These are phyloP conservation scores for Aspergillus taichungensis DNA, from an alignment of 495 filamentous ascomycete genomes.

Conservation along the genomic window DNA sequence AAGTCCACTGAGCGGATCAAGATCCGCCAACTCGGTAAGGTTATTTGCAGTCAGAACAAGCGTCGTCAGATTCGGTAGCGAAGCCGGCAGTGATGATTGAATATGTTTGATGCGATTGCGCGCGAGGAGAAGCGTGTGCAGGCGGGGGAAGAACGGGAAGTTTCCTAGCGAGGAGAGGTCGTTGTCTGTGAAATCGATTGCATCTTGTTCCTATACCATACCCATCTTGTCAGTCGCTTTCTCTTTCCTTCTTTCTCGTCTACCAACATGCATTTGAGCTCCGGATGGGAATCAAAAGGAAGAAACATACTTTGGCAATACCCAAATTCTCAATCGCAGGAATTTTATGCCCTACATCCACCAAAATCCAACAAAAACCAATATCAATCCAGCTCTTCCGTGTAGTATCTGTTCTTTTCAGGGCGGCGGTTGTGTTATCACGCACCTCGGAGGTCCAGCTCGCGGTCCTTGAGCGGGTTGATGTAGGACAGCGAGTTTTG, in stretches of 20 bases:
- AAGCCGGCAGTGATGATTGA: constrained; percentile 60
- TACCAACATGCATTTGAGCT: neutral
- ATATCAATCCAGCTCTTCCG: constrained; percentile 78
- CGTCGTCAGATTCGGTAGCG: constrained; percentile 67
- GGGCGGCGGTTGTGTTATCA: constrained; percentile 34
- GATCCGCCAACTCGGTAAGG: constrained; percentile 69
- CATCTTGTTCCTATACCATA: constrained; percentile 61
- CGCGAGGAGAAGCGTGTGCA: constrained; percentile 78
- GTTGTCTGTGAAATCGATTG: constrained; percentile 97
- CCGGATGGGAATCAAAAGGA: neutral
- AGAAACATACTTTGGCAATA: constrained; percentile 69
- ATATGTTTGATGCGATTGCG: constrained; percentile 80
- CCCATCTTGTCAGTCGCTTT: constrained; percentile 6
- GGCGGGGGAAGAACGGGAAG: constrained; percentile 86
- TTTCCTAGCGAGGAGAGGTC: constrained; percentile 83
- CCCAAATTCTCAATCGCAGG: constrained; percentile 96
- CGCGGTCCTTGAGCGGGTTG: constrained; percentile 94
- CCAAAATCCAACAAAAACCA: constrained; percentile 40
- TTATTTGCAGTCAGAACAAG: constrained; percentile 73
- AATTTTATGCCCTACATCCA: constrained; percentile 85
- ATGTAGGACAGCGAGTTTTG: constrained; percentile 89
- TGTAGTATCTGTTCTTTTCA: constrained; percentile 99
- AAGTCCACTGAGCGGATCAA: constrained; percentile 73
- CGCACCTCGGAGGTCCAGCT: constrained; percentile 99
- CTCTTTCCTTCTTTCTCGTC: no score